Evolutionary conservation across 179 eudicot species (phyloP), one percentile per base, ranked within the genome.

Genomic region (Amaranthus tricolor): DNA sequence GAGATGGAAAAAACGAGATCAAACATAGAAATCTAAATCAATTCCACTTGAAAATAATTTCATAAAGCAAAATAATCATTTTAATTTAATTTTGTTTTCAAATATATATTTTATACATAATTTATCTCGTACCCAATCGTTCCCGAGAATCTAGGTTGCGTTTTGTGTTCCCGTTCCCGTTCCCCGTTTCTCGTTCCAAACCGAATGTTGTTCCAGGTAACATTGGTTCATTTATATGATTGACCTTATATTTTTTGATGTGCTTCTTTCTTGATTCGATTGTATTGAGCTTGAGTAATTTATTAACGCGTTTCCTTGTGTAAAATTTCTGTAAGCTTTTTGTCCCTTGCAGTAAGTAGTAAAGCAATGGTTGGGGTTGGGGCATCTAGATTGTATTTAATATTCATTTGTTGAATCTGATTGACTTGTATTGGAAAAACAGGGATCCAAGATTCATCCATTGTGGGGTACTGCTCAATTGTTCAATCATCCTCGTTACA

Each of bases 401-500:
- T 31, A 51, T 31, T 31, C 40, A 31, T 70, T 20, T 72, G 31
- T 31, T n/a, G 6, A 5, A 12, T 58, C 63, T 64, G 12, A 77
- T 21, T 53, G 50, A 52, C 24, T 68, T 74, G 19, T 62, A 24
- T 75, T 75, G 59, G 69, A 63, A 68, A 31, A 54, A 15, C 83
- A 96, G 99, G 97, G 96, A 6, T 74, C 79, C 70, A 90, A 90
- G 75, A 86, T 95, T 71, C 94, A 66, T 71, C 96, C 90, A 68
- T 76, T 95, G 77, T 95, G 99, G 99, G 99, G 98, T 63, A 96
- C 98, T 70, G 90, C 99, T 76, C 99, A 96, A 83, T 78, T 96
- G 86, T 96, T 96, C 76, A 9, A 81, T 83, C 97, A 96, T 82
- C 99, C 99, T 84, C 95, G 97, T 44, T 96, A 85, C 83, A 96